These are phyloP conservation scores for Rhizopus arrhizus DNA, from an alignment of 371 early-diverging fungal species.

Conservation along the genomic window DNA sequence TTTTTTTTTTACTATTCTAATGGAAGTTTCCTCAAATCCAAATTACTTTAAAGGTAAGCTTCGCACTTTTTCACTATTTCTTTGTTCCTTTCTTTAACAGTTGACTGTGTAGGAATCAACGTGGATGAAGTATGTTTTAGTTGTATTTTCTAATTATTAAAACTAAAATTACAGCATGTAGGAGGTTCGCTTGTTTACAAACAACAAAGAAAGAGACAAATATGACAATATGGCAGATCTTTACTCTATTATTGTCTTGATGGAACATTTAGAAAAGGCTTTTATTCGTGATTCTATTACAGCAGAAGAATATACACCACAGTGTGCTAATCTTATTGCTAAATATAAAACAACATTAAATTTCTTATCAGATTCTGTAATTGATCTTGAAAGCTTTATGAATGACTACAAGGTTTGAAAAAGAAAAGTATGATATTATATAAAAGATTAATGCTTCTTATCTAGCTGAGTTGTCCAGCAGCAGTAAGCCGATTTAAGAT, in stretches of 20 bases:
- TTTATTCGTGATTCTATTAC: slow-evolving; percentile 89
- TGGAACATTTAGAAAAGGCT: slow-evolving; percentile 91
- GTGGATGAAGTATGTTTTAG: slow-evolving; percentile 42
- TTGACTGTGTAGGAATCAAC: slow-evolving; percentile 32
- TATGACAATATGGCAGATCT: slow-evolving; percentile 93
- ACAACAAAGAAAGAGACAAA: slow-evolving; percentile 83
- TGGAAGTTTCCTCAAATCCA: slow-evolving; percentile 3
- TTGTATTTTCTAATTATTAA: background rate
- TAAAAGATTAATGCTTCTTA: background rate
- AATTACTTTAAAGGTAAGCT: background rate
- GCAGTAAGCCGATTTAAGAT: slow-evolving; percentile 81
- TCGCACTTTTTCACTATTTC: background rate
- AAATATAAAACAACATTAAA: slow-evolving; percentile 92
- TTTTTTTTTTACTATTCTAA: slow-evolving; percentile 1
- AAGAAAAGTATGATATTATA: background rate
- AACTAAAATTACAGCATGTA: slow-evolving; percentile 15
- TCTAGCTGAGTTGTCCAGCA: slow-evolving; percentile 75
- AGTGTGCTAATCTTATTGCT: slow-evolving; percentile 86
- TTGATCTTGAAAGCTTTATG: slow-evolving; percentile 79
- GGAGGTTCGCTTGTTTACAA: slow-evolving; percentile 76
- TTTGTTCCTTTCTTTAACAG: background rate
- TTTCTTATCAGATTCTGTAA: slow-evolving; percentile 68
- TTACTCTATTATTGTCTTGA: slow-evolving; percentile 85
- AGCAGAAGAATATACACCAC: slow-evolving; percentile 85
- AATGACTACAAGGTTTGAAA: slow-evolving; percentile 73